Conservation (phyloP, 805 yeast genomes). For the Metschnikowia lunata region DNA sequence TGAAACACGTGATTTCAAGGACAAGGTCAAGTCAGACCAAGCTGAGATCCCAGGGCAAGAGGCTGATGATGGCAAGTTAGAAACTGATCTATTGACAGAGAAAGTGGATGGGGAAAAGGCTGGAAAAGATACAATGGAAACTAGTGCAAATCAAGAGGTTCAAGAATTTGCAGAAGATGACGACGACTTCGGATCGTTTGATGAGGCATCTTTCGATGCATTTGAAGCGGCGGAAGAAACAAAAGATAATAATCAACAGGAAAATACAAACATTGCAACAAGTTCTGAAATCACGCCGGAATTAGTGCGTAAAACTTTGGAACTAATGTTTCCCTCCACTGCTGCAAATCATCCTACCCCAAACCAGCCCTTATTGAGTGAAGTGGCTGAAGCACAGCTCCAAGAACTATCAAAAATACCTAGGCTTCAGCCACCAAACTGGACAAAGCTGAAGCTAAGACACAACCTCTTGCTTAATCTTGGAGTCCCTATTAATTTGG, state of each 20-base stretch:
- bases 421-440: constrained; percentile 54
- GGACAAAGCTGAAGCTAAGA: constrained; percentile 65
- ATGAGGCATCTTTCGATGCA: constrained; percentile 30
- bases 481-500: constrained; percentile 71
- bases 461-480: constrained; percentile 58
- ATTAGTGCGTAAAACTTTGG: constrained; percentile 9
- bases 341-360: not conserved
- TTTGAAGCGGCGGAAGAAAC: not conserved
- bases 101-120: no score
- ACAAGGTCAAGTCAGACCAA: no score
- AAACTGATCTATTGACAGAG: no score
- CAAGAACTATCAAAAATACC: constrained; percentile 46
- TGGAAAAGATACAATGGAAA: no score
- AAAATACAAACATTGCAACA: not conserved
- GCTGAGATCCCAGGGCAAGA: no score
- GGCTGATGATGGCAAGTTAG: no score
- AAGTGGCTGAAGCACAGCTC: constrained; percentile 39
- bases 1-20: no score
- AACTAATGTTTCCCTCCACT: constrained; percentile 9
- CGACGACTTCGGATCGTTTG: constrained; percentile 39
- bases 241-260: not conserved
- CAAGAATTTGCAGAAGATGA: constrained; percentile 17
- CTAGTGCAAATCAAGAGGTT: no score
- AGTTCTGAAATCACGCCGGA: not conserved
- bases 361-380: constrained; percentile 19